These are phyloP conservation scores for Pichia membranifaciens DNA, from an alignment of 805 yeast genomes.

Conservation along the genomic window DNA sequence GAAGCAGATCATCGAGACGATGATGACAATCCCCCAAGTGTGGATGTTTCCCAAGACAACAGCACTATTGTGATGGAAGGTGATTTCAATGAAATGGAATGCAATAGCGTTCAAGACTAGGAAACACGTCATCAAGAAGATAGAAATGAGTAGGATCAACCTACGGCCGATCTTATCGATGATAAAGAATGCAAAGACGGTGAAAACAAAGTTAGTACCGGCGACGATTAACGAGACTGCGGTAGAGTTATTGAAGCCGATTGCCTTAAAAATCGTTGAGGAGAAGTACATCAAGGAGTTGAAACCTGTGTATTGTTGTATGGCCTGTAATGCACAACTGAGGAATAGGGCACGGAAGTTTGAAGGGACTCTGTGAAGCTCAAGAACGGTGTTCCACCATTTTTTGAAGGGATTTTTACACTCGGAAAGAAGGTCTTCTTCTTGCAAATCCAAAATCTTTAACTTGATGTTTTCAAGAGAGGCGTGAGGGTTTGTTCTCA, in stretches of 20 bases:
- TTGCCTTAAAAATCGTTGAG: constrained; percentile 83
- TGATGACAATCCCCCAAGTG: constrained; percentile 85
- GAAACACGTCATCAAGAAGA: constrained; percentile 80
- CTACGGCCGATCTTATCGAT: constrained; percentile 90
- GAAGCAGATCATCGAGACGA: constrained; percentile 76
- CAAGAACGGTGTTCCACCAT: constrained; percentile 54
- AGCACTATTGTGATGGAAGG: constrained; percentile 45
- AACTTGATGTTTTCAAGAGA: constrained; percentile 57
- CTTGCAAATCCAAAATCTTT: constrained; percentile 61
- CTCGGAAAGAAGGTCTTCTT: constrained; percentile 39
- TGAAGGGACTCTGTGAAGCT: constrained; percentile 63
- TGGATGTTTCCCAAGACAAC: constrained; percentile 43
- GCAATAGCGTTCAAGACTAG: constrained; percentile 81
- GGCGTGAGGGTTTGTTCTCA: constrained; percentile 56
- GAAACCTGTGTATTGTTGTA: constrained; percentile 96
- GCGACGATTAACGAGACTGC: constrained; percentile 92
- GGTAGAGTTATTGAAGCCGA: constrained; percentile 85
- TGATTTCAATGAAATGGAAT: constrained; percentile 75
- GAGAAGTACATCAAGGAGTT: constrained; percentile 95
- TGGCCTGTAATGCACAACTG: constrained; percentile 91
- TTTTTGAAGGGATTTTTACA: constrained; percentile 34
- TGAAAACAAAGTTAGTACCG: constrained; percentile 89
- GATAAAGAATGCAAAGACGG: constrained; percentile 76
- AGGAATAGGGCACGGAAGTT: constrained; percentile 85
- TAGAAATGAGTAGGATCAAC: constrained; percentile 65